These are phyloP conservation scores for Aspergillus campestris DNA, from an alignment of 495 filamentous ascomycete species.

Conservation along the genomic window DNA sequence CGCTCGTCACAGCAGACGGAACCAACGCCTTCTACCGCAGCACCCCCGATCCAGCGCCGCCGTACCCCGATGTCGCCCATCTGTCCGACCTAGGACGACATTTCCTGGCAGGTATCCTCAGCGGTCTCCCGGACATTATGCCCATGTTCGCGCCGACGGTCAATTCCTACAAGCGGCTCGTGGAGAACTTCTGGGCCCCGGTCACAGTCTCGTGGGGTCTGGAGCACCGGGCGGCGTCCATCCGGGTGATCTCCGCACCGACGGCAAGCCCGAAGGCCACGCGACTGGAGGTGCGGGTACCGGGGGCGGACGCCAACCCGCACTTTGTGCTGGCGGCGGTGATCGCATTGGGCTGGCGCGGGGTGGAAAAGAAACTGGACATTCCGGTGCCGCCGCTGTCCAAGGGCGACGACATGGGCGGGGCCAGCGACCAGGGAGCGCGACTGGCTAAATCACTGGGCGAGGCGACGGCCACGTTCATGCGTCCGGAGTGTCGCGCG, in stretches of 20 bases:
- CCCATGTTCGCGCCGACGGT: slow-evolving; percentile 87
- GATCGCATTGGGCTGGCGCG: slow-evolving; percentile 77
- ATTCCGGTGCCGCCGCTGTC: slow-evolving; percentile 73
- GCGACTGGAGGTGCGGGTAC: slow-evolving; percentile 83
- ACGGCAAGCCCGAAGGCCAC: slow-evolving; percentile 75
- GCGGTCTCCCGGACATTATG: slow-evolving; percentile 91
- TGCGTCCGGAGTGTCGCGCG: slow-evolving; percentile 71
- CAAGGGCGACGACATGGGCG: slow-evolving; percentile 72
- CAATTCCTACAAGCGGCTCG: slow-evolving; percentile 94
- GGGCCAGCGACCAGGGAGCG: slow-evolving; percentile 46
- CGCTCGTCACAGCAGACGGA: slow-evolving; percentile 51
- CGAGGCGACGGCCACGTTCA: slow-evolving; percentile 73
- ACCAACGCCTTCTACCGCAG: slow-evolving; percentile 77
- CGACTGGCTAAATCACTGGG: slow-evolving; percentile 73
- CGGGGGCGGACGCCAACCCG: slow-evolving; percentile 85
- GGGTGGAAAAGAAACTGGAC: slow-evolving; percentile 80
- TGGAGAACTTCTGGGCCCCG: slow-evolving; percentile 98
- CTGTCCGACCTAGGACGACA: slow-evolving; percentile 86
- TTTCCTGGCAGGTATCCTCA: slow-evolving; percentile 84
- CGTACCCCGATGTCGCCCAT: slow-evolving; percentile 64
- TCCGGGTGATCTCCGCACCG: slow-evolving; percentile 82
- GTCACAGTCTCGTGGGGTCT: slow-evolving; percentile 96
- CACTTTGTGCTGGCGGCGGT: slow-evolving; percentile 83
- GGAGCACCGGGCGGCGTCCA: slow-evolving; percentile 87
- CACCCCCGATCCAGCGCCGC: slow-evolving; percentile 55